These are phyloP conservation scores for Nicotiana otophora DNA, from an alignment of 257 asterid species.

Conservation along the genomic window DNA sequence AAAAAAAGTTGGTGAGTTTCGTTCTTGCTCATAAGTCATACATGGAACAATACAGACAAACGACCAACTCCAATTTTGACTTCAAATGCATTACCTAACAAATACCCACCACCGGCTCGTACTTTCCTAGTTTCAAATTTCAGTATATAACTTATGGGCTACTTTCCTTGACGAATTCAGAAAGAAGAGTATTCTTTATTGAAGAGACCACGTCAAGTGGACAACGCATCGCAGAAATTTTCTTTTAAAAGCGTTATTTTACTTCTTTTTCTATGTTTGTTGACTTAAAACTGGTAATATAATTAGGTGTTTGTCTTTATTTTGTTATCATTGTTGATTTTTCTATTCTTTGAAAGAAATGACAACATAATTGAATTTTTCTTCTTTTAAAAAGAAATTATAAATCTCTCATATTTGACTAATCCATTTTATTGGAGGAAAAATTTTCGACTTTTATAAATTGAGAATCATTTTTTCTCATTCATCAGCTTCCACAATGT, in stretches of 20 bases:
- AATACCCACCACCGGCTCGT: background rate
- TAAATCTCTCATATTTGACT: too few relatives aligned
- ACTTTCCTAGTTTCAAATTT: background rate
- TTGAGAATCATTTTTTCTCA: too few relatives aligned
- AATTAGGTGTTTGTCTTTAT: too few relatives aligned
- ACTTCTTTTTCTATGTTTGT: background rate
- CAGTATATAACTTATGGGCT: too few relatives aligned
- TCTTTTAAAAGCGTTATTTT: too few relatives aligned
- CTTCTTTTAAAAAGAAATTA: too few relatives aligned
- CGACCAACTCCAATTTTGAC: background rate
- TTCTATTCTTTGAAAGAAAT: too few relatives aligned
- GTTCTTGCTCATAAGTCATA: background rate
- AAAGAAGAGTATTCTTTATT: background rate
- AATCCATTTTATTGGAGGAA: too few relatives aligned
- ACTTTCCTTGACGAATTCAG: background rate
- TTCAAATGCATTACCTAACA: background rate
- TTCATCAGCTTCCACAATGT: too few relatives aligned
- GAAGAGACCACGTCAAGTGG: background rate
- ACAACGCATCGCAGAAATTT: background rate
- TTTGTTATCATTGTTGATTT: too few relatives aligned
- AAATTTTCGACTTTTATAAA: too few relatives aligned
- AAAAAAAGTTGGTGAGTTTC: conserved; percentile 1
- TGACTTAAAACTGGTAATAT: background rate
- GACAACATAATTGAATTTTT: too few relatives aligned
- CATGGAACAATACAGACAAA: background rate